Base-by-base conservation (phyloP, 441 rosid species). In the Euphorbia schlechtendalii region DNA sequence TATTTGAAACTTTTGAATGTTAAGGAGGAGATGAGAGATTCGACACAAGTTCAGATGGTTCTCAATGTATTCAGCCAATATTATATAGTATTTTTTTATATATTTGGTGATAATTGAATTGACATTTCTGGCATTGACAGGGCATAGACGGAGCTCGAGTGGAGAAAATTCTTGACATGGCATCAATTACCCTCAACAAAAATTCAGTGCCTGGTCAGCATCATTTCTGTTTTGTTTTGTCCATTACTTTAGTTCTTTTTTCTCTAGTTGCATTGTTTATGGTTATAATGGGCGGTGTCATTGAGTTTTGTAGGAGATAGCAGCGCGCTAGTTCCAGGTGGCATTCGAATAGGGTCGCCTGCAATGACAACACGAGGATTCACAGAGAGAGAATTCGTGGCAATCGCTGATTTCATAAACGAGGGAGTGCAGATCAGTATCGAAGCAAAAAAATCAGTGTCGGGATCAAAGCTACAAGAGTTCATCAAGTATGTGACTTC, bases 301-400 rank as follows among this genome's bases (percentile, higher is more conserved):
- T 3, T 36, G 52, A 66, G 40, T 60, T 17, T 48, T 52, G 48
- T 25, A 87, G 98, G 96, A 17, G 98, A 92, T 49, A 88, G 85
- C 74, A 92, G 98, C 40, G 98, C 96, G 2, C 75, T 83, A 41
- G 90, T 86, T 17, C 97, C 96, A 0, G 97, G 97, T 18, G 98
- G 98, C 65, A 90, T 92, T 66, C 88, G 97, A 57, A 85, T 92
- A 57, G 98, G 96, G 59, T 71, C 96, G 0, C 96, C 96, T 15
- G 98, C 98, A 0, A 92, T 89, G 96, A 89, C 98, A 6, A 89
- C 96, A 27, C 83, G 96, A 73, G 92, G 96, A 62, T 81, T 92
- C 27, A 73, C 82, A 0, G 94, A 83, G 78, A 80, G 77, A 69
- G 94, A 92, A 68, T 89, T 92, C 69, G 57, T 68, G 55, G 87